Percentiles rank a stretch among this genome's conserved stretches.
Evolutionary conservation across 176 grass and related monocot species (phyloP).

Genomic region (Carex littledalei): DNA sequence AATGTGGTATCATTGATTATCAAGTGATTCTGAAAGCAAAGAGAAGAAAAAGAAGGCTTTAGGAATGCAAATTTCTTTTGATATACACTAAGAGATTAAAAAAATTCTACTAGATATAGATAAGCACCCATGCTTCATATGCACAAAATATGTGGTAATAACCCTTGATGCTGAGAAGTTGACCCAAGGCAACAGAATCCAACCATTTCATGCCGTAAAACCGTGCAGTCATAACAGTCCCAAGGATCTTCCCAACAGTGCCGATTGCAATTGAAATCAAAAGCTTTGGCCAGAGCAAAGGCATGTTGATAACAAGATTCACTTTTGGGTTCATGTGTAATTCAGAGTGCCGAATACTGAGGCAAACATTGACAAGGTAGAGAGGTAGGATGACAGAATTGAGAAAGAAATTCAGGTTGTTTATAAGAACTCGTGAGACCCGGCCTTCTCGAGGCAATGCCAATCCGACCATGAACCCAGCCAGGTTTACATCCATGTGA

Average conservation of each 20-base stretch:
- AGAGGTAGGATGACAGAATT: conserved; percentile 51
- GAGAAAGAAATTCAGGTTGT: conserved; percentile 67
- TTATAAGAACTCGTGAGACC: conserved; percentile 45
- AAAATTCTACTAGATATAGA: background rate
- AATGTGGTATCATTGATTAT: conserved; percentile 59
- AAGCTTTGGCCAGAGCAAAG: conserved; percentile 41
- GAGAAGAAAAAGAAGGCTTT: background rate
- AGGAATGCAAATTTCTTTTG: background rate
- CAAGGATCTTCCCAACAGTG: conserved; percentile 43
- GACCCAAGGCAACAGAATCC: conserved; percentile 54
- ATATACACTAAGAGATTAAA: background rate
- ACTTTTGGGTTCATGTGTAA: conserved; percentile 18
- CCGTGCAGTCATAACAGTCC: conserved; percentile 27
- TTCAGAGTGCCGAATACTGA: conserved; percentile 42
- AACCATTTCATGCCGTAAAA: conserved; percentile 37
- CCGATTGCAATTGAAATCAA: conserved; percentile 39
- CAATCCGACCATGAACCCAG: conserved; percentile 56
- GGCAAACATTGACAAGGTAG: conserved; percentile 49
- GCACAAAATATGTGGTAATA: conserved; percentile 79
- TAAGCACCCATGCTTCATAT: conserved; percentile 27
- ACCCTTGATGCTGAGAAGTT: conserved; percentile 74
- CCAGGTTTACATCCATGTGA: conserved; percentile 51
- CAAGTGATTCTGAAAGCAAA: conserved; percentile 11
- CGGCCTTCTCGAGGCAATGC: conserved; percentile 60
- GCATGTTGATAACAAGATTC: conserved; percentile 33